Base-by-base conservation (phyloP, 129 eudicot species). In the Tagetes patula region DNA sequence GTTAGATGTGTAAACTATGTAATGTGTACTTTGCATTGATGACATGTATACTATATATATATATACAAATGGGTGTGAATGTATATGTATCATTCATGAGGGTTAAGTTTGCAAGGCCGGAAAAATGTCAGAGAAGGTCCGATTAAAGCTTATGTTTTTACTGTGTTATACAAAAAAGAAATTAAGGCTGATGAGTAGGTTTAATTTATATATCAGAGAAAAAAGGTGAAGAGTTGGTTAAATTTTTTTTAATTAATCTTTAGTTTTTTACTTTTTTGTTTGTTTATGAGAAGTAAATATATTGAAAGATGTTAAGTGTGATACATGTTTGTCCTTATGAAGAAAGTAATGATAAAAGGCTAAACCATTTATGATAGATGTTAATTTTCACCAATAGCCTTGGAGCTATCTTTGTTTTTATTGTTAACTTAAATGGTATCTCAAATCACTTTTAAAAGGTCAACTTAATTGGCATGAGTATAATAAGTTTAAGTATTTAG, bases 11-110 rank as follows among this genome's bases (percentile, higher is more conserved):
- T 20, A 20, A 20, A 20, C 27, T 20, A 20, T 20, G 27, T 20
- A 20, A 20, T 20, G 38, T 80, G 79, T 70, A 55, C 60, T 68
- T 77, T 75, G 92, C 95, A 91, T 88, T 84, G 87, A 88, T 86
- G 95, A 91, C 82, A 61, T 38, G 37, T 67, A 20, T 20, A 20
- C 27, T 20, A 20, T 20, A 20, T 20, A 20, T 20, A 20, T 32
- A 67, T 50, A 27, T n/a, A 79, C 42, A 55, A 65, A 56, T 74
- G 62, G 36, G 64, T 50, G 64, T 27, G 64, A 52, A 38, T 65
- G 50, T 20, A 59, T 68, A 69, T 66, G 66, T 79, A 79, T 76
- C 74, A 83, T 82, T 83, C 84, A 67, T 62, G 43, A 67, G 74
- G 73, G 9, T 20, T 20, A 20, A 20, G 27, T 42, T 75, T 75